A percentile compares a stretch with the other conserved stretches of the same genome.
These are phyloP conservation scores for Coprinellus aureogranulatus DNA, from an alignment of 768 basidiomycete genomes.

Conservation along the genomic window DNA sequence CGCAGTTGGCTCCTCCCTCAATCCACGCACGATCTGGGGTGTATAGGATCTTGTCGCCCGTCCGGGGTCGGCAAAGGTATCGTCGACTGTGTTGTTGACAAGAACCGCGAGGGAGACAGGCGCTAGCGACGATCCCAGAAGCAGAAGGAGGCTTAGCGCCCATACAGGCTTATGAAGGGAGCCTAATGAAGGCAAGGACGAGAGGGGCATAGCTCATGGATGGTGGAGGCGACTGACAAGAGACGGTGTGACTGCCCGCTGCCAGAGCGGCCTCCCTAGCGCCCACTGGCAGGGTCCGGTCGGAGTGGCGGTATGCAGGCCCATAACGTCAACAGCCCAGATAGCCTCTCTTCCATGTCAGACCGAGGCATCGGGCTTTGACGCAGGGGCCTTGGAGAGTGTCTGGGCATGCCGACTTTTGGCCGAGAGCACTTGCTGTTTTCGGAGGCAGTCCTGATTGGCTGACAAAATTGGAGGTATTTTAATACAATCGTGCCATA, in stretches of 20 bases:
- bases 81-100: conserved; percentile 43
- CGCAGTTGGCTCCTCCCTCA: conserved; percentile 20
- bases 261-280: neutral
- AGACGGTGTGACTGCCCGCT: neutral
- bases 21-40: conserved; percentile 32
- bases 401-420: neutral
- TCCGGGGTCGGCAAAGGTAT: conserved; percentile 31
- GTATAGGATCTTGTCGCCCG: conserved; percentile 30
- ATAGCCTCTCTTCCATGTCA: too few species aligned
- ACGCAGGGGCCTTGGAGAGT: neutral
- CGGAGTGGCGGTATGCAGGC: too few species aligned
- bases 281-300: too few species aligned
- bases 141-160: neutral
- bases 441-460: conserved; percentile 33
- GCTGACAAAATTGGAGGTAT: conserved; percentile 29
- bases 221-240: neutral
- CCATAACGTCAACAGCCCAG: too few species aligned
- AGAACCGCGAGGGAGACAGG: conserved; percentile 9
- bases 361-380: neutral
- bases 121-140: neutral
- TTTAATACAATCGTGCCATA: conserved; percentile 30
- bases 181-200: neutral
- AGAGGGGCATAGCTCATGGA: neutral
- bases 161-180: neutral
- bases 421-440: too few species aligned